Evolutionary conservation across 371 early-diverging fungal species (phyloP).

Genomic region (Coemansia sp.): DNA sequence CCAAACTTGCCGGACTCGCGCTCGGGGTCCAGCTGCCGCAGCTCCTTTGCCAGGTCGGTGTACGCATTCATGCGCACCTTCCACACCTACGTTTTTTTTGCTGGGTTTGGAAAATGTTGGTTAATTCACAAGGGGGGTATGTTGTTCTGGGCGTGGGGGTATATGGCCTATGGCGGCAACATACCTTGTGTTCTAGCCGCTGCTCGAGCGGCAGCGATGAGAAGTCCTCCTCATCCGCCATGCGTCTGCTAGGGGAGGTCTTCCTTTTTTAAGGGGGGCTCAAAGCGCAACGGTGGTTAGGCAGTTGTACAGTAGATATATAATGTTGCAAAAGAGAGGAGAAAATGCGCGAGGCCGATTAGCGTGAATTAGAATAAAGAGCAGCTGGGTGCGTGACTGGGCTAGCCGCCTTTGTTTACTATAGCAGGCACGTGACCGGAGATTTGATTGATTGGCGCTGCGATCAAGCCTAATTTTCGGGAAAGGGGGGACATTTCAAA

Average conservation of each 20-base stretch:
- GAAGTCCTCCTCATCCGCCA: slow-evolving; percentile 51
- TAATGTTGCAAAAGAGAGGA: too few relatives aligned
- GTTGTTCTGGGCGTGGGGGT: too few relatives aligned
- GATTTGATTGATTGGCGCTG: too few relatives aligned
- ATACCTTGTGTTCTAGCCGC: slow-evolving; percentile 49
- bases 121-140: too few relatives aligned
- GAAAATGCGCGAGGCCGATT: too few relatives aligned
- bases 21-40: slow-evolving; percentile 62
- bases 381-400: too few relatives aligned
- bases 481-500: not conserved
- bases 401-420: too few relatives aligned
- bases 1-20: slow-evolving; percentile 63
- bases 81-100: slow-evolving; percentile 70
- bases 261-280: not conserved
- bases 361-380: too few relatives aligned
- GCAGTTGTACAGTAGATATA: too few relatives aligned
- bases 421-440: too few relatives aligned
- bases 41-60: slow-evolving; percentile 72
- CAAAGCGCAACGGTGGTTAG: not conserved
- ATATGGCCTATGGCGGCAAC: not conserved
- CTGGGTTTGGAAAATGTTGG: not conserved
- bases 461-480: too few relatives aligned
- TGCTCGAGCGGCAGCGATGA: slow-evolving; percentile 49
- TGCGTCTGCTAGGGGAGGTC: slow-evolving; percentile 1
- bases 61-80: slow-evolving; percentile 91